These are phyloP conservation scores for Erythrophleum fordii DNA, from an alignment of 306 rosid genomes.

Conservation along the genomic window DNA sequence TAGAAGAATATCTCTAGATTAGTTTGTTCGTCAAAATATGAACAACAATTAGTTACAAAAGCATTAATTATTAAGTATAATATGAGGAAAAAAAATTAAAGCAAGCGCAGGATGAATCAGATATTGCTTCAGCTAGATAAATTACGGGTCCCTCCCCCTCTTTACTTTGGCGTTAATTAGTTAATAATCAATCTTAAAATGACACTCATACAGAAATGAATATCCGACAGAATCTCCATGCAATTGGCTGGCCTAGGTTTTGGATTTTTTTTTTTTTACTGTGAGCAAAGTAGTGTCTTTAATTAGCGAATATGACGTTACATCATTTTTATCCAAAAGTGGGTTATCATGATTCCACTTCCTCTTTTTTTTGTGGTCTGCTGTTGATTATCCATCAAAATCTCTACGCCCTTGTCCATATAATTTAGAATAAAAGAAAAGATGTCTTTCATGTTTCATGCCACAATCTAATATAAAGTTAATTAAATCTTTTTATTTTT, in stretches of 20 bases:
- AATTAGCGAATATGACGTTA: neutral
- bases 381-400: neutral
- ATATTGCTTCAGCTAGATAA: neutral
- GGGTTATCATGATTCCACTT: conserved; percentile 7
- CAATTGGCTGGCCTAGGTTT: neutral
- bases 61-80: neutral
- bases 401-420: neutral
- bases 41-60: neutral
- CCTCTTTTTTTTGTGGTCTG: neutral
- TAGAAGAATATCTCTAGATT: neutral
- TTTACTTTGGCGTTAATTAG: neutral
- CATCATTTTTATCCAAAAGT: neutral
- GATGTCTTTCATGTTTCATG: neutral
- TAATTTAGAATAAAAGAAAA: neutral
- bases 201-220: neutral
- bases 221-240: neutral
- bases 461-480: neutral
- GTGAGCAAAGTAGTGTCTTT: neutral
- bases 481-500: neutral
- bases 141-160: neutral
- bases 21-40: neutral
- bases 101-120: neutral
- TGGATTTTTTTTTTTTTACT: neutral
- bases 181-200: neutral
- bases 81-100: neutral